A percentile compares a stretch with the other conserved stretches of the same genome.
These are phyloP conservation scores for Chalaropsis thielavioides DNA, from an alignment of 2,329 filamentous ascomycete species.

Conservation along the genomic window DNA sequence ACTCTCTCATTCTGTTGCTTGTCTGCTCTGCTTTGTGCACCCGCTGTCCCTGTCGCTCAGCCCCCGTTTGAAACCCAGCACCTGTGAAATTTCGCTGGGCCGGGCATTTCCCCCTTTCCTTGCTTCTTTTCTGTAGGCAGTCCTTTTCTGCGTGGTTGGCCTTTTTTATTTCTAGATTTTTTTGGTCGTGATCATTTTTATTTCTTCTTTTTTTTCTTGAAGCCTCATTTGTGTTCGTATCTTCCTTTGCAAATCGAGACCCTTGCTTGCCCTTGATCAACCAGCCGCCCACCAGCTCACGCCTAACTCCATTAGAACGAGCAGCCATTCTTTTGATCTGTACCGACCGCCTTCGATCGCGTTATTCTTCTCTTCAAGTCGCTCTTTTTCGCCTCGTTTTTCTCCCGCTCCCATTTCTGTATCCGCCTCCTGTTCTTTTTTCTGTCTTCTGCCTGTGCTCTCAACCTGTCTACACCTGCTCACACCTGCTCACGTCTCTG, in stretches of 20 bases:
- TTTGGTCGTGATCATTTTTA: slow-evolving; percentile 11
- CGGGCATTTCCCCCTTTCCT: slow-evolving; percentile 18
- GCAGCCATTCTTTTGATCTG: slow-evolving; percentile 14
- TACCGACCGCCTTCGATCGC: neutral
- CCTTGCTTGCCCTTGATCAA: slow-evolving; percentile 5
- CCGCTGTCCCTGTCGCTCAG: slow-evolving; percentile 15
- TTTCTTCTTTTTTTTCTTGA: neutral
- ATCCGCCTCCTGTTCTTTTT: neutral
- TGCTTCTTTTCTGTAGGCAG: slow-evolving; percentile 13
- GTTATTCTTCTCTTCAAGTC: slow-evolving; percentile 4
- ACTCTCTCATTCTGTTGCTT: slow-evolving; percentile 9
- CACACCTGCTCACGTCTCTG: slow-evolving; percentile 5
- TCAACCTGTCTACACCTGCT: slow-evolving; percentile 15
- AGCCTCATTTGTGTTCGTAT: slow-evolving; percentile 10
- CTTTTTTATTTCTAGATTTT: slow-evolving; percentile 13
- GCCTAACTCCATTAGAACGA: slow-evolving; percentile 1
- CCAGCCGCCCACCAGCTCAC: slow-evolving; percentile 8
- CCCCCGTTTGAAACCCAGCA: slow-evolving; percentile 14
- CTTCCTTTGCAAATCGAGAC: slow-evolving; percentile 10
- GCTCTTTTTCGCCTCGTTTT: slow-evolving; percentile 13
- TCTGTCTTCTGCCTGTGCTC: neutral
- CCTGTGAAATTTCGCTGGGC: slow-evolving; percentile 8
- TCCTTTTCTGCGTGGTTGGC: neutral
- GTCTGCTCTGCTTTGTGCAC: neutral
- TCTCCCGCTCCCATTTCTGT: slow-evolving; percentile 2